phyloP scores from a whole-genome alignment of 78 protist genomes.

The Capsaspora owczarzaki region DNA sequence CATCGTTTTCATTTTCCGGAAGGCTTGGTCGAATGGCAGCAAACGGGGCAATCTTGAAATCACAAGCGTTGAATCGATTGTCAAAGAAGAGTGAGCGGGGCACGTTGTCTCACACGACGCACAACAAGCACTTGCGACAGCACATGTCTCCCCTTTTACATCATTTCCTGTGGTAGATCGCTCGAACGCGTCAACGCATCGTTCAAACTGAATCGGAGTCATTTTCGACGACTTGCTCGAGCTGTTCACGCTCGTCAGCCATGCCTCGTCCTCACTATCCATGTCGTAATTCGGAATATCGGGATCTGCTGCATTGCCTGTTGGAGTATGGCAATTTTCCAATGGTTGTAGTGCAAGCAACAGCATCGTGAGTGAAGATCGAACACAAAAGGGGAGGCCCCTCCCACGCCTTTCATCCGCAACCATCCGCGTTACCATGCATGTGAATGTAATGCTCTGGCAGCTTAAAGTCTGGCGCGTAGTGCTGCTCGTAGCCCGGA shows the following conservation, averaged over 20 bases:
- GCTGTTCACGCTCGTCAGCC: background rate
- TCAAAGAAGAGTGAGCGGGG: background rate
- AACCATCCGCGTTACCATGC: background rate
- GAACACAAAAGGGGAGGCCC: background rate
- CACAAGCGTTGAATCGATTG: background rate
- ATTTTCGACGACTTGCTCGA: background rate
- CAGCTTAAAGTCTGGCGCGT: background rate
- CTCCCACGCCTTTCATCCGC: too few relatives aligned
- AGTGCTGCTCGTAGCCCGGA: background rate
- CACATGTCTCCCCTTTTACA: background rate
- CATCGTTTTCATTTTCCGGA: background rate
- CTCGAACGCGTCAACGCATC: too few relatives aligned
- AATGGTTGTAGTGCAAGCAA: too few relatives aligned
- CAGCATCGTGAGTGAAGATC: background rate
- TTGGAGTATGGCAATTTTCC: too few relatives aligned
- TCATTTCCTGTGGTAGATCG: background rate
- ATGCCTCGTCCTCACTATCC: background rate
- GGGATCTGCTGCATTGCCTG: background rate
- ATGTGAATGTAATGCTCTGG: conserved; percentile 1
- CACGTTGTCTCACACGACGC: background rate
- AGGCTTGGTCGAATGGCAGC: background rate
- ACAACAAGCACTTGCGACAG: background rate
- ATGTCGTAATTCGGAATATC: background rate
- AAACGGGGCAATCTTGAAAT: background rate
- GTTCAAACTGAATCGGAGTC: too few relatives aligned